phyloP scores from a whole-genome alignment of 768 basidiomycete genomes.

The Tylopilus rubrobrunneus region DNA sequence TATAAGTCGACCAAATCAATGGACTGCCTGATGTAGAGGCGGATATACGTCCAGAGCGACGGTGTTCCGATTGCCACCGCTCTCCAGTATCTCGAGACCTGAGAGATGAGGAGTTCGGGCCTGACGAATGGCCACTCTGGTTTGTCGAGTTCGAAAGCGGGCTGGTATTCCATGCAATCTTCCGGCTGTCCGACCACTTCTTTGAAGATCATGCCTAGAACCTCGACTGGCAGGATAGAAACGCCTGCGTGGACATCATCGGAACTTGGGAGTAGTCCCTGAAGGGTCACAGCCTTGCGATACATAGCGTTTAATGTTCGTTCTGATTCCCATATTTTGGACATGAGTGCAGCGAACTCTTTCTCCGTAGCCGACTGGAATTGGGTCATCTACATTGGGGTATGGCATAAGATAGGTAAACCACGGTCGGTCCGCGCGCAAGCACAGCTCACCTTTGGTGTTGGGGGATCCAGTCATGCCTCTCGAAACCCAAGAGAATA shows the following conservation, averaged over 20 bases:
- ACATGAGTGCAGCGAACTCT: slow-evolving; percentile 19
- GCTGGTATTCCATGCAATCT: not conserved
- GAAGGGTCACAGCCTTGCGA: slow-evolving; percentile 12
- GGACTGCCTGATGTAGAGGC: slow-evolving; percentile 26
- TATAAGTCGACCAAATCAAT: slow-evolving; percentile 25
- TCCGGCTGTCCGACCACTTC: slow-evolving; percentile 11
- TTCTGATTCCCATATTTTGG: slow-evolving; percentile 18
- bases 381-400: slow-evolving; percentile 9
- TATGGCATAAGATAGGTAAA: not conserved
- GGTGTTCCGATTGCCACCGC: slow-evolving; percentile 35
- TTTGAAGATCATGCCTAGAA: slow-evolving; percentile 26
- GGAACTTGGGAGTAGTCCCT: slow-evolving; percentile 4
- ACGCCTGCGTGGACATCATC: slow-evolving; percentile 1
- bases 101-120: slow-evolving; percentile 36
- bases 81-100: slow-evolving; percentile 43
- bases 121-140: slow-evolving; percentile 10
- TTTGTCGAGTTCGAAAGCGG: slow-evolving; percentile 1
- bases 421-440: not conserved
- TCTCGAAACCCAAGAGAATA: not conserved
- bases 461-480: not conserved
- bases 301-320: slow-evolving; percentile 18
- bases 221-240: slow-evolving; percentile 25
- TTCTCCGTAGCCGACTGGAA: slow-evolving; percentile 3
- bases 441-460: slow-evolving; percentile 10
- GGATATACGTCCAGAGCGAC: slow-evolving; percentile 37